These are phyloP conservation scores for Loxodes magnus DNA, from an alignment of 73 alveolate species.

Conservation along the genomic window DNA sequence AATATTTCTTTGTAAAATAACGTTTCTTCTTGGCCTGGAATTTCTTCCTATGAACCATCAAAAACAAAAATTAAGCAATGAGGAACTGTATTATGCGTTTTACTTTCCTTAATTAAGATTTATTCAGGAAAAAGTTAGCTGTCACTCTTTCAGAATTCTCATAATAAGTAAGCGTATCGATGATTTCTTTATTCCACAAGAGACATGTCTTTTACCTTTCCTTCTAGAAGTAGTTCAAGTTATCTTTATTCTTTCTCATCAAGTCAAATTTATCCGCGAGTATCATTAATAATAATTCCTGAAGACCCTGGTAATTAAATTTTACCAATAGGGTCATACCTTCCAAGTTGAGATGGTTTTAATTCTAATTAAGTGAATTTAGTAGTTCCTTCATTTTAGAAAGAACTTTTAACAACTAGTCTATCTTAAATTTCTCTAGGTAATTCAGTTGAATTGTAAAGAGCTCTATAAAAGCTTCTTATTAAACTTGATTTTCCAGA, in stretches of 20 bases:
- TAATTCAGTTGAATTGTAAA: conserved; percentile 7
- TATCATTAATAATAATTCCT: conserved; percentile 26
- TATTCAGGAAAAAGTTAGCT: conserved; percentile 56
- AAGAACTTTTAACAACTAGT: conserved; percentile 12
- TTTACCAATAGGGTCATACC: no score
- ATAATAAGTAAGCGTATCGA: conserved; percentile 44
- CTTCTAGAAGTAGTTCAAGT: conserved; percentile 50
- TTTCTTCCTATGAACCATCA: conserved; percentile 81
- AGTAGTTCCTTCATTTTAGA: conserved; percentile 31
- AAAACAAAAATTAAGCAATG: conserved; percentile 72
- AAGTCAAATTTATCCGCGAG: conserved; percentile 73
- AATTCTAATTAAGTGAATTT: no score
- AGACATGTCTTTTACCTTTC: conserved; percentile 69
- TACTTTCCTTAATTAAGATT: conserved; percentile 32
- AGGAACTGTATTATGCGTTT: conserved; percentile 45
- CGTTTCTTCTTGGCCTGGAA: conserved; percentile 76
- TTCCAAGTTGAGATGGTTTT: no score
- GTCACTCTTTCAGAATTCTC: conserved; percentile 76
- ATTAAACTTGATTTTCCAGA: conserved; percentile 47
- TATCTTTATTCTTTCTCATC: conserved; percentile 57
- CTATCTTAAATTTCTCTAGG: conserved; percentile 15
- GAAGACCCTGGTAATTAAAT: no score
- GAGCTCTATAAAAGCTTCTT: conserved; percentile 50
- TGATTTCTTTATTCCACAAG: conserved; percentile 47
- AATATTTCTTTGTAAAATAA: conserved; percentile 65